Percentiles rank a stretch among this genome's conserved stretches.
Evolutionary conservation across 177 flowering plant species (phyloP).

Genomic region (Tripterygium wilfordii): DNA sequence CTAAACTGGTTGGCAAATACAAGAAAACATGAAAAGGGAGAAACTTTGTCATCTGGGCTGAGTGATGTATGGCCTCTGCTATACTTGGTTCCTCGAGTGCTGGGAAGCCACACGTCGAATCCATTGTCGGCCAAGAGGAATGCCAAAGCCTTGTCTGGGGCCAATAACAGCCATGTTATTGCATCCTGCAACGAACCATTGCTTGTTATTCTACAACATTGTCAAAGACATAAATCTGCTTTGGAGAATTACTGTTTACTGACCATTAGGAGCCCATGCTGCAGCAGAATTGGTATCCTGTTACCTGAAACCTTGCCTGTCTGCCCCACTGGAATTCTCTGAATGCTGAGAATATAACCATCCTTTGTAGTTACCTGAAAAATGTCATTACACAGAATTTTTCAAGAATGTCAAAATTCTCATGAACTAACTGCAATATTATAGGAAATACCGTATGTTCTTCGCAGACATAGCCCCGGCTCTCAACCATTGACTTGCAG

Average conservation of each 20-base stretch:
- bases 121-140: constrained; percentile 67
- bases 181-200: not conserved
- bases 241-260: not conserved
- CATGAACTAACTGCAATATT: not conserved
- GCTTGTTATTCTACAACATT: not conserved
- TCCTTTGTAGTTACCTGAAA: constrained; percentile 72
- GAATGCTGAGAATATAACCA: constrained; percentile 69
- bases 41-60: constrained; percentile 35
- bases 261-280: constrained; percentile 65
- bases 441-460: constrained; percentile 44
- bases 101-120: constrained; percentile 75
- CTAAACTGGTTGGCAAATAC: not conserved
- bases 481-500: constrained; percentile 46
- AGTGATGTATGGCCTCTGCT: constrained; percentile 56
- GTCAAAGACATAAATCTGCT: not conserved
- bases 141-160: constrained; percentile 54
- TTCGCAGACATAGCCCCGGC: constrained; percentile 56
- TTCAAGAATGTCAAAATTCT: no score
- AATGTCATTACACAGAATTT: not conserved
- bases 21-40: not conserved
- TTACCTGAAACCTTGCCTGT: constrained; percentile 20
- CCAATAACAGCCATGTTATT: constrained; percentile 56
- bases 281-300: constrained; percentile 51
- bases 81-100: constrained; percentile 64
- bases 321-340: constrained; percentile 51